Evolutionary conservation across 2,329 filamentous ascomycete species (phyloP).

Genomic region (Coniochaeta prunicola): DNA sequence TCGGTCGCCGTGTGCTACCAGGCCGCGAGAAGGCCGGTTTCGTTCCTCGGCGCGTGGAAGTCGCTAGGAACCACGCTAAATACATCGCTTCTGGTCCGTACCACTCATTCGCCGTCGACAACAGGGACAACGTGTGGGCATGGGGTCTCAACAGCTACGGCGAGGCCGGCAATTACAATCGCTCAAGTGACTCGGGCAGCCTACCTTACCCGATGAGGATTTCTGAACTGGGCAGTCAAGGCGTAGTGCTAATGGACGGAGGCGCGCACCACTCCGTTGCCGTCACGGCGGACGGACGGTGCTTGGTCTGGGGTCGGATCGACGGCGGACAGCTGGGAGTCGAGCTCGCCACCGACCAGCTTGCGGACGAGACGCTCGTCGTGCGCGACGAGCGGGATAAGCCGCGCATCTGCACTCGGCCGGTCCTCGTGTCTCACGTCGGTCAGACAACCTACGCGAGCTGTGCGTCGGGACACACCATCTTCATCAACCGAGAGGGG

Average conservation of each 20-base stretch:
- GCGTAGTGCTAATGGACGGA: slow-evolving; percentile 46
- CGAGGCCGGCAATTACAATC: slow-evolving; percentile 46
- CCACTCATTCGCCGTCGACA: slow-evolving; percentile 57
- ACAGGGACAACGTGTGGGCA: slow-evolving; percentile 51
- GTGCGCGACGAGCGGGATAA: slow-evolving; percentile 4
- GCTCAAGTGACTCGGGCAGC: slow-evolving; percentile 49
- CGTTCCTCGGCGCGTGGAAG: slow-evolving; percentile 26
- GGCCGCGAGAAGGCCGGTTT: slow-evolving; percentile 4
- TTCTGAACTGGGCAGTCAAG: slow-evolving; percentile 39
- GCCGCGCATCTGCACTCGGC: slow-evolving; percentile 6
- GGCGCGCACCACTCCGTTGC: slow-evolving; percentile 55
- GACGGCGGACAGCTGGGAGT: slow-evolving; percentile 8
- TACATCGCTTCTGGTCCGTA: slow-evolving; percentile 51
- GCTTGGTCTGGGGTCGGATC: slow-evolving; percentile 28
- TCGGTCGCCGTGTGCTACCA: slow-evolving; percentile 36
- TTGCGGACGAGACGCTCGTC: slow-evolving; percentile 1
- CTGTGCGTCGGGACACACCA: slow-evolving; percentile 7
- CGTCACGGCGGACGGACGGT: slow-evolving; percentile 23
- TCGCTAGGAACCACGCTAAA: slow-evolving; percentile 19
- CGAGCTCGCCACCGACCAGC: slow-evolving; percentile 3
- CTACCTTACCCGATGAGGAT: slow-evolving; percentile 49
- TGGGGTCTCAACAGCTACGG: slow-evolving; percentile 63
- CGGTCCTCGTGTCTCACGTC: background rate
- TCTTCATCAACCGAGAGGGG: slow-evolving; percentile 6
- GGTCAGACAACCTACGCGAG: background rate